Base-by-base conservation (phyloP, 2,329 filamentous ascomycete genomes). In the Pyrenochaeta sp. region DNA sequence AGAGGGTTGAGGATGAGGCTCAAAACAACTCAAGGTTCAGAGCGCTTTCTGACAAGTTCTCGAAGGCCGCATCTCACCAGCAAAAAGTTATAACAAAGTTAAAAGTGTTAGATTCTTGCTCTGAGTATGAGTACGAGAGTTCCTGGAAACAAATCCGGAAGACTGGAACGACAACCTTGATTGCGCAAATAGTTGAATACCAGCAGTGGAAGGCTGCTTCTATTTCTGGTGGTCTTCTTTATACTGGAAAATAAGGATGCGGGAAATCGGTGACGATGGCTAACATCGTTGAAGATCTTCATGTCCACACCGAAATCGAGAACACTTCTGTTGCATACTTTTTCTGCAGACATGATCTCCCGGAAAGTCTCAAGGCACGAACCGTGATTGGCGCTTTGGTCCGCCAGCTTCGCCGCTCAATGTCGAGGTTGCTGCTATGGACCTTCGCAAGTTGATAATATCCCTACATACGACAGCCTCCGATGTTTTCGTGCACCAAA, bases 181-280 rank as follows among this genome's bases (percentile, higher is more conserved):
- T 75, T 39, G 32, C 20, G 0, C 46, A 58, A 44, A 42, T 4
- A 17, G 6, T 48, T n/a, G 56, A 65, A 42, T 76, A 76, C 44
- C 36, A 53, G 32, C 41, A 59, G 3, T 76, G 71, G 74, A 75
- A 63, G 56, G 12, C 29, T 9, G 15, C 32, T 20, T 10, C 45
- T 17, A 20, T 45, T 23, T 63, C 69, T 29, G 58, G 46, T 30
- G 76, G 75, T 0, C 54, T 81, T 0, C 1, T 79, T 0, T 75
- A 64, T 31, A 67, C 45, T 7, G 78, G 78, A 2, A 79, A 76
- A 37, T 63, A 81, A 1, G 79, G 79, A 2, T 75, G 73, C 0
- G 79, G 79, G 0, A 81, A 81, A 51, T 79, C 79, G 0, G 78
- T 81, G 1, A 45, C 77, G 7, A 42, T 81, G 11, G 78, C 79